Percentiles rank a stretch among this genome's conserved stretches.
phyloP scores from a whole-genome alignment of 2,329 filamentous ascomycete genomes.

The Cladobotryum mycophilum region DNA sequence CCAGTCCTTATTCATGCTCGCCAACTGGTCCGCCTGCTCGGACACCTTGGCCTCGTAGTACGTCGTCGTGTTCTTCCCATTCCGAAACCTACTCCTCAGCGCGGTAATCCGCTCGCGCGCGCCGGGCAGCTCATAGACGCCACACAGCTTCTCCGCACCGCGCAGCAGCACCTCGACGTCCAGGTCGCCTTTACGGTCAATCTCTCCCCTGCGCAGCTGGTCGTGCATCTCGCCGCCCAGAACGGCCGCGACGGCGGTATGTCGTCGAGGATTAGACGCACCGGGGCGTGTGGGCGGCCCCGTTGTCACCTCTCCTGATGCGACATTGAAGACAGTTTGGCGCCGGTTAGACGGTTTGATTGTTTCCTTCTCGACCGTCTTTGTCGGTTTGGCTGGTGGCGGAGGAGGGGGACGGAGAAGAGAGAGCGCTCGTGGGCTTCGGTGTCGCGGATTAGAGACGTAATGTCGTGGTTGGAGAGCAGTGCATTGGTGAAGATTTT shows the following conservation, averaged over 20 bases:
- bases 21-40: slow-evolving; percentile 67
- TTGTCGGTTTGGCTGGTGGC: slow-evolving; percentile 36
- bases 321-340: slow-evolving; percentile 61
- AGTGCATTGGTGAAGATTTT: slow-evolving; percentile 94
- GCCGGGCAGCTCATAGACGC: slow-evolving; percentile 78
- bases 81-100: slow-evolving; percentile 63
- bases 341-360: slow-evolving; percentile 39
- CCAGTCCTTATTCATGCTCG: slow-evolving; percentile 62
- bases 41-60: slow-evolving; percentile 77
- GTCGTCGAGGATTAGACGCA: slow-evolving; percentile 53
- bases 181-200: slow-evolving; percentile 56
- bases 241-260: slow-evolving; percentile 84
- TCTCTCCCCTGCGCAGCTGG: slow-evolving; percentile 58
- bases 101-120: slow-evolving; percentile 68
- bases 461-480: slow-evolving; percentile 84
- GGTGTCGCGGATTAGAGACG: slow-evolving; percentile 87
- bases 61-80: slow-evolving; percentile 65
- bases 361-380: slow-evolving; percentile 33
- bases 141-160: slow-evolving; percentile 84
- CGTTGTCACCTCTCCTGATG: slow-evolving; percentile 56
- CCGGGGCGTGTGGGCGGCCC: slow-evolving; percentile 39
- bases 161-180: slow-evolving; percentile 79
- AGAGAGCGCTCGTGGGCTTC: slow-evolving; percentile 91
- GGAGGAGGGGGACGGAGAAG: slow-evolving; percentile 83
- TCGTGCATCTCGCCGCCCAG: slow-evolving; percentile 82